Conservation (phyloP, 1,284 basidiomycete species). For the Fistulina hepatica region DNA sequence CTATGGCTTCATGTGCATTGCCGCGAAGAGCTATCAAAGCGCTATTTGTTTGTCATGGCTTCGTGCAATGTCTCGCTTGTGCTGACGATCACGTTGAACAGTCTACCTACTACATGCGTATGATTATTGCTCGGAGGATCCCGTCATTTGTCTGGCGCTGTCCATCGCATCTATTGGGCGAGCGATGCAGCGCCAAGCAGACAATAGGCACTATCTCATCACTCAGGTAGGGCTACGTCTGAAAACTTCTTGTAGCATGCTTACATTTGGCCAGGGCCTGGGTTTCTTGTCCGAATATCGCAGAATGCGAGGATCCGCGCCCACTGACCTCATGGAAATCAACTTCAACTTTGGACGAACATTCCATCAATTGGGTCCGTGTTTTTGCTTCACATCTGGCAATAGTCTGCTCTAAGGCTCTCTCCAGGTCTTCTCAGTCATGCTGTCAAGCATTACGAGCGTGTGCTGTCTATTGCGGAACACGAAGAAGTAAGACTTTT, state of each 20-base stretch:
- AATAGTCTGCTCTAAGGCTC: slow-evolving; percentile 1
- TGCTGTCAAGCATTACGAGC: slow-evolving; percentile 77
- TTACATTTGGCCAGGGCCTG: slow-evolving; percentile 43
- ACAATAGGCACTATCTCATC: slow-evolving; percentile 86
- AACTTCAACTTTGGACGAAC: slow-evolving; percentile 89
- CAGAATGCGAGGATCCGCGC: slow-evolving; percentile 34
- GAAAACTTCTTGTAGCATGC: background rate
- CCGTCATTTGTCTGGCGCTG: slow-evolving; percentile 74
- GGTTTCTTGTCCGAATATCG: slow-evolving; percentile 77
- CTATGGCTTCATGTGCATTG: slow-evolving; percentile 84
- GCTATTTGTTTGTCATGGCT: slow-evolving; percentile 63
- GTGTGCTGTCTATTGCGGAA: slow-evolving; percentile 55
- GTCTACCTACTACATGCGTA: slow-evolving; percentile 86
- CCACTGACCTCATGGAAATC: slow-evolving; percentile 55
- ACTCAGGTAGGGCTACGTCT: slow-evolving; percentile 42
- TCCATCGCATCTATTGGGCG: slow-evolving; percentile 81
- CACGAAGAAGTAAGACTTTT: slow-evolving; percentile 17
- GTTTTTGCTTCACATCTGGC: background rate
- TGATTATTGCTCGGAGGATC: slow-evolving; percentile 75
- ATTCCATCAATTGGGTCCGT: slow-evolving; percentile 82
- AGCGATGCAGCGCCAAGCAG: slow-evolving; percentile 87
- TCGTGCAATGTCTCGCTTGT: slow-evolving; percentile 3
- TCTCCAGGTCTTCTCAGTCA: slow-evolving; percentile 62
- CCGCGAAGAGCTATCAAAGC: slow-evolving; percentile 81
- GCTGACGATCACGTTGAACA: slow-evolving; percentile 22